Evolutionary conservation across 371 early-diverging fungal species (phyloP).

Genomic region (Parasitella parasitica): DNA sequence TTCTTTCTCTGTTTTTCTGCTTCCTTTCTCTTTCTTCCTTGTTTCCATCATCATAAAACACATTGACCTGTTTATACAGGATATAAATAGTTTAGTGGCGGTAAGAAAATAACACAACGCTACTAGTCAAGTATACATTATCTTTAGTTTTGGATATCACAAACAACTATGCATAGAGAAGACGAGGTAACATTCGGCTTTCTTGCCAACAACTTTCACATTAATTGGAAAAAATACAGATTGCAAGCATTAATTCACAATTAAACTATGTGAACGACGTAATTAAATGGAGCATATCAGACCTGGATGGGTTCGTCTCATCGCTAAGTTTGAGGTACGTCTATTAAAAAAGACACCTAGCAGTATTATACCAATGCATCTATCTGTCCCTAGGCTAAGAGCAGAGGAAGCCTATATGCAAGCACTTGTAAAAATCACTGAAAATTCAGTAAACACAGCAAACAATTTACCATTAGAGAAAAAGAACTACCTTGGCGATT

Average conservation of each 20-base stretch:
- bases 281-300: constrained; percentile 43
- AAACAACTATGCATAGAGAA: too few species aligned
- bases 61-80: too few species aligned
- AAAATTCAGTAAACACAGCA: background rate
- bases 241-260: constrained; percentile 40
- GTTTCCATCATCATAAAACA: background rate
- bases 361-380: background rate
- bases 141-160: too few species aligned
- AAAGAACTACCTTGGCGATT: constrained; percentile 26
- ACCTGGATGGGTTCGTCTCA: constrained; percentile 41
- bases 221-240: background rate
- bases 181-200: constrained; percentile 12
- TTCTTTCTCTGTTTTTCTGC: background rate
- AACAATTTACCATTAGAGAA: constrained; percentile 6
- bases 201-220: background rate
- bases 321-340: constrained; percentile 40
- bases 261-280: constrained; percentile 39
- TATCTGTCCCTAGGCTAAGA: too few species aligned
- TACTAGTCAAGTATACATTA: too few species aligned
- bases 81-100: background rate
- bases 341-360: background rate
- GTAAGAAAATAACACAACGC: too few species aligned
- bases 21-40: background rate
- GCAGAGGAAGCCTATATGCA: constrained; percentile 44
- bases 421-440: constrained; percentile 31